phyloP scores from a whole-genome alignment of 306 rosid species.

The Lithocarpus polystachyus region DNA sequence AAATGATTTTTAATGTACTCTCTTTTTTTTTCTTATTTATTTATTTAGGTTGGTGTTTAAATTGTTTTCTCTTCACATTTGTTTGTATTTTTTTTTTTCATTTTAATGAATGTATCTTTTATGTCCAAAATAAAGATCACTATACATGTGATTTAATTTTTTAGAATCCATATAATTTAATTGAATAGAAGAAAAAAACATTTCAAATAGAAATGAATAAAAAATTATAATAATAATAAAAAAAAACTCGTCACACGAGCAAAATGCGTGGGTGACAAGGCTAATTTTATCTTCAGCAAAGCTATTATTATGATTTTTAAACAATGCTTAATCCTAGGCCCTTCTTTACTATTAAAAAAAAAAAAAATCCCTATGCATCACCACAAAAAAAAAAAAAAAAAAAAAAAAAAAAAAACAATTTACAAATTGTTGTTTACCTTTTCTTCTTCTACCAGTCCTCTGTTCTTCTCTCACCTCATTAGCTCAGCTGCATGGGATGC shows the following conservation, averaged over 20 bases:
- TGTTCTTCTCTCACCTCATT: slow-evolving; percentile 12
- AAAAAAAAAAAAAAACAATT: not conserved
- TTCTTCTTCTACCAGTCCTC: slow-evolving; percentile 11
- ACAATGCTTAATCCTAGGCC: too few relatives aligned
- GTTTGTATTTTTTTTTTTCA: fast-evolving
- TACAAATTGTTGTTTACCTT: not conserved
- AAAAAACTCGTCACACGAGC: too few relatives aligned
- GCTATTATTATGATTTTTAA: too few relatives aligned
- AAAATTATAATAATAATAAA: too few relatives aligned
- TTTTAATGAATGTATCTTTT: too few relatives aligned
- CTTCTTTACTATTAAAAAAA: not conserved
- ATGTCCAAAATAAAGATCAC: fast-evolving
- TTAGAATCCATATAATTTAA: too few relatives aligned
- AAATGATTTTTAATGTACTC: too few relatives aligned
- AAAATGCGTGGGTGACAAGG: too few relatives aligned
- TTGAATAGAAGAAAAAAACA: fast-evolving
- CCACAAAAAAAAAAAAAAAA: not conserved
- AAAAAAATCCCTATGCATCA: not conserved
- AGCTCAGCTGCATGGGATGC: slow-evolving; percentile 30
- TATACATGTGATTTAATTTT: fast-evolving
- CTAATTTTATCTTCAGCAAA: too few relatives aligned
- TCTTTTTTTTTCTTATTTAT: too few relatives aligned
- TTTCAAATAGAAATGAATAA: fast-evolving
- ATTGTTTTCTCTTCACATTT: too few relatives aligned
- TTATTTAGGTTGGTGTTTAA: too few relatives aligned